Base-by-base conservation (phyloP, 495 filamentous ascomycete species). In the Pyrenopolyporus hunteri region DNA sequence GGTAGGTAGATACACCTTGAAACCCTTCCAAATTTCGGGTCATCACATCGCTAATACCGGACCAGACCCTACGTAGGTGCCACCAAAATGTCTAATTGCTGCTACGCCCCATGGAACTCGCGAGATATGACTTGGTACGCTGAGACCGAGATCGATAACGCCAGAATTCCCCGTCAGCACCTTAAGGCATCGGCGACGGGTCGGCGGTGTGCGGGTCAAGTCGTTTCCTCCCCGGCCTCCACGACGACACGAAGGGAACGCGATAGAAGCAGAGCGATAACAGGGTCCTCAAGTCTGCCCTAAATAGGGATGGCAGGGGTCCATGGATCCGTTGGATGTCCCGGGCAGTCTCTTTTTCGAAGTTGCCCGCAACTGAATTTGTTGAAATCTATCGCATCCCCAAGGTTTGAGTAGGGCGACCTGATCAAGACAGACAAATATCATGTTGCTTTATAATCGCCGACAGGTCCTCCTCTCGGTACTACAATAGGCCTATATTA, bases 31-130 rank as follows among this genome's bases (percentile, higher is more conserved):
- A 14, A 9, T 6, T 46, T 44, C 13, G 13, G 33, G 31, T 14
- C 20, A 51, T 48, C 20, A 45, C 33, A 26, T 47, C 47, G 43
- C 49, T 26, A 16, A 28, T 37, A 32, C 17, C 43, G 42, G 51
- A 39, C 17, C 47, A 32, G 23, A 53, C 28, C 37, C 54, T 19
- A 46, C 26, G 14, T 33, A n/a, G n/a, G n/a, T n/a, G n/a, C n/a
- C n/a, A n/a, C n/a, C n/a, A n/a, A n/a, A n/a, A n/a, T n/a, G n/a
- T n/a, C n/a, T n/a, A n/a, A n/a, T n/a, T n/a, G n/a, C n/a, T n/a
- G n/a, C n/a, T n/a, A n/a, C n/a, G n/a, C n/a, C n/a, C n/a, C n/a
- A n/a, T n/a, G n/a, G n/a, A n/a, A n/a, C n/a, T n/a, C n/a, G n/a
- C n/a, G n/a, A n/a, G n/a, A n/a, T n/a, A n/a, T n/a, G n/a, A n/a